Base-by-base conservation (phyloP, 768 basidiomycete species). In the Auricularia cornea region DNA sequence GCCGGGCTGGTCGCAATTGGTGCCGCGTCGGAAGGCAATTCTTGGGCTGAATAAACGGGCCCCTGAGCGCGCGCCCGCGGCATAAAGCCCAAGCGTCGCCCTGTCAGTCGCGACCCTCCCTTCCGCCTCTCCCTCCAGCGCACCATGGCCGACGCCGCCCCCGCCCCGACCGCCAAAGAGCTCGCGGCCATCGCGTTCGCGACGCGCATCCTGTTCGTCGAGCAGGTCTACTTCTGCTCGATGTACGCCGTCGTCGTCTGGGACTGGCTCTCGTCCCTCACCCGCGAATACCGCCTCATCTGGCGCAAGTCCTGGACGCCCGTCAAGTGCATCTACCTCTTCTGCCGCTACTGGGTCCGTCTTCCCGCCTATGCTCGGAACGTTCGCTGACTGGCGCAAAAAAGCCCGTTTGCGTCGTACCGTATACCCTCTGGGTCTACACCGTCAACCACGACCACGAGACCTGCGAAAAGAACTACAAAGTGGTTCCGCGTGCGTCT, bases 201-300 rank as follows among this genome's bases (percentile, higher is more conserved):
- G 6, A 5, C 6, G 54, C 54, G 54, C 26, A 57, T 57, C 54
- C 26, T 57, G 16, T 57, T 57, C 54, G 30, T 57, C 60, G 80
- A 81, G 40, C 89, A 92, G 77, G 82, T 90, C 73, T 89, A 90
- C 79, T 91, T 92, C 75, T 91, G 89, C 79, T 88, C 90, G 91
- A 73, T 77, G 88, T 84, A 92, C 74, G 87, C 89, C 63, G 85
- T 92, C 59, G 85, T 90, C 65, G 74, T 90, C 60, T 92, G 90
- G 90, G 90, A 92, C 78, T 92, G 90, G 90, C 78, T 88, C 71
- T 85, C 88, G 70, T 87, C 87, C 72, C 73, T 91, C 64, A 84
- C 86, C 48, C 80, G 88, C 75, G 90, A 91, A 74, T 90, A 84
- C 78, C 82, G 83, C 70, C 90, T 88, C 75, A 89, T 29, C 35